phyloP scores from a whole-genome alignment of 805 yeast species.

The Pichia nakasei region DNA sequence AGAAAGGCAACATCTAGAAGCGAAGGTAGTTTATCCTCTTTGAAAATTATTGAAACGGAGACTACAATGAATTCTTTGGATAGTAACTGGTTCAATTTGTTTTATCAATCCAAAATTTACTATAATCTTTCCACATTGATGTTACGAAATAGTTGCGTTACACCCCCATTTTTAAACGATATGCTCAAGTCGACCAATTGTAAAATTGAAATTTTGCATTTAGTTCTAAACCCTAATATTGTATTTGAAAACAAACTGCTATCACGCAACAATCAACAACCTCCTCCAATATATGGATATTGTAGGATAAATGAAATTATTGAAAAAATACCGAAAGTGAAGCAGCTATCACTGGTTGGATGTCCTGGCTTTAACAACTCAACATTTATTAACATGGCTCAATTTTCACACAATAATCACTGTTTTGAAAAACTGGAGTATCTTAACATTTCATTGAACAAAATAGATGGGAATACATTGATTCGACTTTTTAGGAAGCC shows the following conservation, averaged over 20 bases:
- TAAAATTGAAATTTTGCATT: neutral
- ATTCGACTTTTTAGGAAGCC: neutral
- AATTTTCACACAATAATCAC: neutral
- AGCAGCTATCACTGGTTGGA: slow-evolving; percentile 2
- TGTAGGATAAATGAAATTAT: neutral
- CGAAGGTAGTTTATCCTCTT: neutral
- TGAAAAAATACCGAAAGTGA: neutral
- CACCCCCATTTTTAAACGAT: neutral
- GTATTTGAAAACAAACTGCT: neutral
- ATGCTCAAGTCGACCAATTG: neutral
- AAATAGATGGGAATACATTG: neutral
- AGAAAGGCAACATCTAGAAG: neutral
- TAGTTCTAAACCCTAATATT: slow-evolving; percentile 1
- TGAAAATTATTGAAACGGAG: neutral
- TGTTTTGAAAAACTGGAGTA: neutral
- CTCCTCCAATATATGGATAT: neutral
- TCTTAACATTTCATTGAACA: slow-evolving; percentile 5
- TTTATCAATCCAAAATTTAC: neutral
- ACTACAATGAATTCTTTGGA: neutral
- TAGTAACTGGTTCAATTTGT: slow-evolving; percentile 1
- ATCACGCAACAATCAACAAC: neutral
- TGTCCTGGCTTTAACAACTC: slow-evolving; percentile 2
- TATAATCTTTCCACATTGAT: neutral
- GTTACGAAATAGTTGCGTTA: slow-evolving; percentile 4
- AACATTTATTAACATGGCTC: neutral